These are phyloP conservation scores for Parietichytrium sp. DNA, from an alignment of 108 stramenopile genomes.

Conservation along the genomic window DNA sequence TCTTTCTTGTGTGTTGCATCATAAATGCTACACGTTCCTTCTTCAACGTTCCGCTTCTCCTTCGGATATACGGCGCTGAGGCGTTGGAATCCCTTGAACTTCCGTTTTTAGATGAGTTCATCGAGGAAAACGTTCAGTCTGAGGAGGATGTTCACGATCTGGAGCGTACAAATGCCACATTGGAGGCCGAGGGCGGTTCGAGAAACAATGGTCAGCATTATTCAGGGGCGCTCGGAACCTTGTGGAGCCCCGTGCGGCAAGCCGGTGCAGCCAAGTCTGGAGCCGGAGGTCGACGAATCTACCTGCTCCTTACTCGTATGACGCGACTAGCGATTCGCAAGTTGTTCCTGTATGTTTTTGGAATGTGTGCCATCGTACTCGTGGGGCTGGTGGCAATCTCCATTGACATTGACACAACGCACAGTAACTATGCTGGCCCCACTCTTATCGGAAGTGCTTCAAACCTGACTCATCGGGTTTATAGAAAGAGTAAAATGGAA, in stretches of 20 bases:
- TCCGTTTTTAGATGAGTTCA: slow-evolving; percentile 17
- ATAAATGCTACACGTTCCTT: not conserved
- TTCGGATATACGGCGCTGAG: not conserved
- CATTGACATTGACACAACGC: slow-evolving; percentile 2
- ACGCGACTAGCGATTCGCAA: not conserved
- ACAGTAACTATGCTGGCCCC: not conserved
- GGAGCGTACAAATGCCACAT: not conserved
- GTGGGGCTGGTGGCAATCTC: not conserved
- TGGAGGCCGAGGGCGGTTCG: not conserved
- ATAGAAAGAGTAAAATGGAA: too few species aligned
- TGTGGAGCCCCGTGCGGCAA: not conserved
- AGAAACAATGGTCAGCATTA: not conserved
- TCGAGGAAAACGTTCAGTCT: slow-evolving; percentile 10
- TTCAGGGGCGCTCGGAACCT: not conserved
- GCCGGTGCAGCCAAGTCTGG: not conserved
- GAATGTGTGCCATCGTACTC: not conserved
- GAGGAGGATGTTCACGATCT: not conserved
- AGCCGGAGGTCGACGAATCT: not conserved
- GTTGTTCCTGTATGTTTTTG: not conserved
- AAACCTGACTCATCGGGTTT: not conserved
- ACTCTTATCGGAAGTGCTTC: not conserved
- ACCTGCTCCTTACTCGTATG: slow-evolving; percentile 23
- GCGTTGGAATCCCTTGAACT: slow-evolving; percentile 25
- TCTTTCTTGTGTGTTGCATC: not conserved
- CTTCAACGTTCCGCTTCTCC: not conserved